Evolutionary conservation across 148 eudicot genomes (phyloP), one percentile per base, ranked within the genome.

Genomic region (Simmondsia chinensis): DNA sequence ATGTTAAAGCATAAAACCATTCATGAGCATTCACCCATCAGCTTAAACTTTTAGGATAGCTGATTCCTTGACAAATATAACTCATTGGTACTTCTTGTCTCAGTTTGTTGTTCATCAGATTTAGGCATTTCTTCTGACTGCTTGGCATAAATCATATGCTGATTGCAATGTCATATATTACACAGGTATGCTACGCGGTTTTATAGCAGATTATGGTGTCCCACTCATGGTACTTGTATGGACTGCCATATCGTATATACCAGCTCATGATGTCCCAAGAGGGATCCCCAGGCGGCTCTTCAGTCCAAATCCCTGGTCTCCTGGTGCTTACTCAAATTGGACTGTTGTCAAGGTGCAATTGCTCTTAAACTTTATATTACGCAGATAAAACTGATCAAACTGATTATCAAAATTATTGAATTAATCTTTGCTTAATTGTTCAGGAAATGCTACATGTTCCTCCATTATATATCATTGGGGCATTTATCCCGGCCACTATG

Each of bases 261-360:
- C 99, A 27, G 73, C 59, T 41, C 66, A 71, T 49, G 71, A 74
- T 43, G 91, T 93, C 44, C 99, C 99, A 21, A 65, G 51, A 43
- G 94, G 96, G 39, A 86, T 93, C 59, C 99, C 96, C n/a, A 65
- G 99, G 49, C 70, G 99, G 41, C 87, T 86, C 50, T 70, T 79
- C 65, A 86, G 99, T 68, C 99, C 99, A 20, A 86, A 86, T 66
- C 99, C 99, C 33, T 93, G 99, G 99, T 93, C 96, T 29, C 76
- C 89, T 59, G 96, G 94, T 57, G 96, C 96, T 61, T 82, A 82
- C 64, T 60, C 88, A 45, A 93, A 93, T 43, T 93, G 99, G 99
- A 86, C 94, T 4, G 99, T 93, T 17, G 58, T 87, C 40, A 82
- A 93, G 99, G 97, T 89, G 48, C n/a, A n/a, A n/a, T n/a, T n/a